Conservation (phyloP, 1,284 basidiomycete species). For the Naganishia albida region DNA sequence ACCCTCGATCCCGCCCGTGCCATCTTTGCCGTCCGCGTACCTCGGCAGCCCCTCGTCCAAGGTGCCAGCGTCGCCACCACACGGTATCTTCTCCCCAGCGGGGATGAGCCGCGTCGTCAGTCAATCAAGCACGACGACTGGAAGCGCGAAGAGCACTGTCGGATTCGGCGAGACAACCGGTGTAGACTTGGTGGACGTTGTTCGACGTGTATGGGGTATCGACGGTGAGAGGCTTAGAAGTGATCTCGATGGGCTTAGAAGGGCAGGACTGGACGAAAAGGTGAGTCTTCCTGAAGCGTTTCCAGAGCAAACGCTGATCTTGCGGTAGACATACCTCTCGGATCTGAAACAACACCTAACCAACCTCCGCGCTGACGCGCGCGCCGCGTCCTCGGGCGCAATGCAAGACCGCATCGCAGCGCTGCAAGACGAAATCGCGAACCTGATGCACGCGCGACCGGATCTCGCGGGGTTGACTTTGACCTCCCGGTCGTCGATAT, state of each 20-base stretch:
- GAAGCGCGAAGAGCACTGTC: constrained; percentile 1
- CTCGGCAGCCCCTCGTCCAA: constrained; percentile 1
- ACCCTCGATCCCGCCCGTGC: constrained; percentile 11
- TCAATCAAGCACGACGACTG: constrained; percentile 1
- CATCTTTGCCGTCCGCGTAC: constrained; percentile 9
- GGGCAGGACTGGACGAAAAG: constrained; percentile 43
- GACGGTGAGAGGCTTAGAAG: constrained; percentile 38
- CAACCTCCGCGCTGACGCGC: constrained; percentile 32
- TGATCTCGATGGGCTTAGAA: constrained; percentile 43
- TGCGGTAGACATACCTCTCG: constrained; percentile 43
- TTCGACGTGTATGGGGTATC: constrained; percentile 41
- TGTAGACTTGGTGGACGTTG: constrained; percentile 35
- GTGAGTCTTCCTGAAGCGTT: constrained; percentile 32
- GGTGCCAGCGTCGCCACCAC: neutral
- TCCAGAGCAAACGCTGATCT: neutral
- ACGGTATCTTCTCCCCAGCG: neutral
- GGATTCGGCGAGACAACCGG: constrained; percentile 2
- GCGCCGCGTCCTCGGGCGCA: neutral
- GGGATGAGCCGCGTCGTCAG: constrained; percentile 15
- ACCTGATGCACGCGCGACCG: constrained; percentile 30
- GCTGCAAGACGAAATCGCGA: constrained; percentile 30
- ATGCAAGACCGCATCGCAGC: constrained; percentile 19
- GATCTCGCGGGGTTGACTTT: constrained; percentile 26
- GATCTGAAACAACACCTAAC: constrained; percentile 45
- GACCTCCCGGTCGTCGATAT: constrained; percentile 10